Conservation (phyloP, 2,329 filamentous ascomycete species). For the Pestalotiopsis sp. region DNA sequence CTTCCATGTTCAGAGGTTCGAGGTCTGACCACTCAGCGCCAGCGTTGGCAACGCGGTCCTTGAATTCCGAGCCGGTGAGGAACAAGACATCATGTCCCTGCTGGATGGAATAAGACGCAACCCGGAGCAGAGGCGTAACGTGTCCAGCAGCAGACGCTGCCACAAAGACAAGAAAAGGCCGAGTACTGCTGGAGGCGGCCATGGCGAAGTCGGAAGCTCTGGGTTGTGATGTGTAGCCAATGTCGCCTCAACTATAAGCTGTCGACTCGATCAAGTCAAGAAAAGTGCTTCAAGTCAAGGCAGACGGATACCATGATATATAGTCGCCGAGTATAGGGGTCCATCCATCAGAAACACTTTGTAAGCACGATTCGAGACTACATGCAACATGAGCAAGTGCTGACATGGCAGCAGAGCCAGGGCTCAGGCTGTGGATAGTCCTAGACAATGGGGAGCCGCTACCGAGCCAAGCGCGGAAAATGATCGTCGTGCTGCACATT, state of each 20-base stretch:
- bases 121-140: constrained; percentile 22
- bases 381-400: neutral
- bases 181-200: neutral
- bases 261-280: neutral
- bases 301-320: neutral
- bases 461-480: neutral
- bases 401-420: neutral
- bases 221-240: neutral
- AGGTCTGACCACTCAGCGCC: constrained; percentile 29
- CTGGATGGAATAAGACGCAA: constrained; percentile 33
- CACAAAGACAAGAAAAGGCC: constrained; percentile 19
- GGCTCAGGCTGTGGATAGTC: neutral
- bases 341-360: neutral
- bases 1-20: constrained; percentile 28
- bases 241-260: neutral
- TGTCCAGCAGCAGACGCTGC: constrained; percentile 25
- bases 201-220: neutral
- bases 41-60: constrained; percentile 31
- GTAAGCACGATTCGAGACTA: neutral
- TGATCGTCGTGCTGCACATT: too few species aligned
- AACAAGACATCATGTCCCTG: constrained; percentile 41
- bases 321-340: constrained; percentile 8
- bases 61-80: constrained; percentile 32
- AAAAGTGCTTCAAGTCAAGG: neutral
- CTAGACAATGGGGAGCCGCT: neutral